These are phyloP conservation scores for Phaseolus lunatus DNA, from an alignment of 306 rosid genomes.

Conservation along the genomic window DNA sequence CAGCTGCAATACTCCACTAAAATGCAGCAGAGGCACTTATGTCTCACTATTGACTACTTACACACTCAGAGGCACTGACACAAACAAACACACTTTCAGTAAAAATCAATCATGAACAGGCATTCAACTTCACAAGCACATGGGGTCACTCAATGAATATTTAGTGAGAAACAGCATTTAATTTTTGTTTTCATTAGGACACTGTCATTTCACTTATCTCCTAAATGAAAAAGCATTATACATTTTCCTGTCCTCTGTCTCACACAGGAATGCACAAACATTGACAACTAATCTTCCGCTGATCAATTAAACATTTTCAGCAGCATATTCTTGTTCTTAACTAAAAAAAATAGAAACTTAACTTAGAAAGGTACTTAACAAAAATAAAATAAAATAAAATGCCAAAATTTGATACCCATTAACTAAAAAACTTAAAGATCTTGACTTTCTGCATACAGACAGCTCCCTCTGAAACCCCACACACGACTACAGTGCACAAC, in stretches of 20 bases:
- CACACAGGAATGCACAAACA: too few relatives aligned
- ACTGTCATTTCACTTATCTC: neutral
- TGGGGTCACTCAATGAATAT: neutral
- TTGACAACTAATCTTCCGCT: too few relatives aligned
- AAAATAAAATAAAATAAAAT: neutral
- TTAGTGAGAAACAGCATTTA: neutral
- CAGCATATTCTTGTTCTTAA: neutral
- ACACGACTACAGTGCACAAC: neutral
- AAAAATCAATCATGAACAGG: neutral
- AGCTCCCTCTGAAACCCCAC: neutral
- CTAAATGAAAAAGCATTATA: neutral
- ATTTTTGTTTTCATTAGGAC: neutral
- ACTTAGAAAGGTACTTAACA: neutral
- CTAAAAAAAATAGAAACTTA: neutral
- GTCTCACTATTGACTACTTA: neutral
- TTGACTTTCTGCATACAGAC: constrained; percentile 13
- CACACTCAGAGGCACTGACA: neutral
- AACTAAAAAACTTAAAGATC: constrained; percentile 21
- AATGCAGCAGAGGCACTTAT: neutral
- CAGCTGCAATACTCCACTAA: too few relatives aligned
- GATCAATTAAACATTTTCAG: constrained; percentile 2
- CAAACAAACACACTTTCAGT: neutral
- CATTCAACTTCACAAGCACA: neutral
- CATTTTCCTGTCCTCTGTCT: too few relatives aligned
- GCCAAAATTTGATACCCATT: neutral